phyloP scores from a whole-genome alignment of 169 alveolate genomes.

The Plasmodium berghei region DNA sequence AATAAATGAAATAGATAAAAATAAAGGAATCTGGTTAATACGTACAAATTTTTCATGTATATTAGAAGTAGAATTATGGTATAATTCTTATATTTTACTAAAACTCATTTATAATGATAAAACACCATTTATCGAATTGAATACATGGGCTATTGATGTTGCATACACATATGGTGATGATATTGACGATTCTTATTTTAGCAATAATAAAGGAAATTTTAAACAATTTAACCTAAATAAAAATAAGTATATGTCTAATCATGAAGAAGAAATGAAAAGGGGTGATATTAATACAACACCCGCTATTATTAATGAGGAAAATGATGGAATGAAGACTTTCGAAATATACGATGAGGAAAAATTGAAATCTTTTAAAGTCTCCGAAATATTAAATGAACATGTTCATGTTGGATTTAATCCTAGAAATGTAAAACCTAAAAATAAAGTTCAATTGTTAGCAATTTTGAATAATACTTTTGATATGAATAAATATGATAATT shows the following conservation, averaged over 20 bases:
- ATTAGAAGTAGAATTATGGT: constrained; percentile 73
- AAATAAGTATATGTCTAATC: constrained; percentile 31
- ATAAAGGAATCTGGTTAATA: constrained; percentile 64
- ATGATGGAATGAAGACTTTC: background rate
- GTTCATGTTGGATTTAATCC: constrained; percentile 76
- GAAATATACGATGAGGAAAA: background rate
- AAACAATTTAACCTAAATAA: constrained; percentile 16
- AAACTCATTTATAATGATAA: constrained; percentile 43
- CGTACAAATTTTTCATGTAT: constrained; percentile 26
- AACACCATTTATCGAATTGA: constrained; percentile 29
- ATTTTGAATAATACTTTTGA: constrained; percentile 13
- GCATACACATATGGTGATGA: constrained; percentile 77
- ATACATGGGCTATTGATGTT: constrained; percentile 64
- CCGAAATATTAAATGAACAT: constrained; percentile 71
- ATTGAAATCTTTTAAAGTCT: constrained; percentile 6
- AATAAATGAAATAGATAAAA: constrained; percentile 15
- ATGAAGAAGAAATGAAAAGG: background rate
- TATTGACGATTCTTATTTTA: constrained; percentile 40
- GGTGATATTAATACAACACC: background rate
- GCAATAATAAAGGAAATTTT: constrained; percentile 1
- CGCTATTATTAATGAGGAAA: background rate
- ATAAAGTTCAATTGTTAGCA: constrained; percentile 45
- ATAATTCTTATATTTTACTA: constrained; percentile 64
- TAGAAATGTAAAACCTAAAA: constrained; percentile 12
- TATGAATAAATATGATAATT: background rate